Percentiles rank a stretch among this genome's conserved stretches.
Evolutionary conservation across 78 protist genomes (phyloP).

Genomic region (Pigoraptor vietnamica): DNA sequence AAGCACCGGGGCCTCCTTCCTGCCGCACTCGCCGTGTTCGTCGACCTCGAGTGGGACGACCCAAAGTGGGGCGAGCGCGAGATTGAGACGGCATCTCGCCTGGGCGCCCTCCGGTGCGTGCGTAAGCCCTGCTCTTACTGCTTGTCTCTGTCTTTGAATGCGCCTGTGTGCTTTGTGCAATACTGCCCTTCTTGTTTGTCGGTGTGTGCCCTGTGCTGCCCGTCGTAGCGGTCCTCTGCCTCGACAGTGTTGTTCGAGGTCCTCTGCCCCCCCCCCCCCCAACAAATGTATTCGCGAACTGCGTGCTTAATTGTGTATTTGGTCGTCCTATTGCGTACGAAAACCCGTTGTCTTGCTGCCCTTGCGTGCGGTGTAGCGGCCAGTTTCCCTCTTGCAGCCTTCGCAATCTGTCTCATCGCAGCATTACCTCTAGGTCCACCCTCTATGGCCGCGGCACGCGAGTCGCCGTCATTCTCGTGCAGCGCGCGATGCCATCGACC

Average conservation of each 20-base stretch:
- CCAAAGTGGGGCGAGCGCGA: neutral
- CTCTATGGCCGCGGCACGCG: neutral
- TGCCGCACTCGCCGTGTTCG: neutral
- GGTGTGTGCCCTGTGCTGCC: too few species aligned
- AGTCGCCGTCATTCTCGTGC: neutral
- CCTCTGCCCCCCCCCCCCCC: too few species aligned
- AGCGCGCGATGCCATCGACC: neutral
- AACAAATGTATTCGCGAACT: too few species aligned
- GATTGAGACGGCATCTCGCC: neutral
- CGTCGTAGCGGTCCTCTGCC: too few species aligned
- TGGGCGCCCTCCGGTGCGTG: neutral
- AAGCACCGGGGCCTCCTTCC: neutral
- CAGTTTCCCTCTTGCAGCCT: neutral
- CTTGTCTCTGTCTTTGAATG: neutral
- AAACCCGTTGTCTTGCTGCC: too few species aligned
- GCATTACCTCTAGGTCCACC: neutral
- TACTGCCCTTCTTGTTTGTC: neutral
- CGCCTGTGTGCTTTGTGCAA: neutral
- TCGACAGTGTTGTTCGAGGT: too few species aligned
- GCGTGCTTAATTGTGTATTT: too few species aligned
- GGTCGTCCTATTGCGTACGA: too few species aligned
- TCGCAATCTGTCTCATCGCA: neutral
- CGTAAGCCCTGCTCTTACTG: too few species aligned
- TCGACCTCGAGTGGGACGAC: slow-evolving; percentile 3
- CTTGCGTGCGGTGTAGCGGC: neutral